Conservation (phyloP, 148 eudicot species). For the Tetragonia tetragonoides region DNA sequence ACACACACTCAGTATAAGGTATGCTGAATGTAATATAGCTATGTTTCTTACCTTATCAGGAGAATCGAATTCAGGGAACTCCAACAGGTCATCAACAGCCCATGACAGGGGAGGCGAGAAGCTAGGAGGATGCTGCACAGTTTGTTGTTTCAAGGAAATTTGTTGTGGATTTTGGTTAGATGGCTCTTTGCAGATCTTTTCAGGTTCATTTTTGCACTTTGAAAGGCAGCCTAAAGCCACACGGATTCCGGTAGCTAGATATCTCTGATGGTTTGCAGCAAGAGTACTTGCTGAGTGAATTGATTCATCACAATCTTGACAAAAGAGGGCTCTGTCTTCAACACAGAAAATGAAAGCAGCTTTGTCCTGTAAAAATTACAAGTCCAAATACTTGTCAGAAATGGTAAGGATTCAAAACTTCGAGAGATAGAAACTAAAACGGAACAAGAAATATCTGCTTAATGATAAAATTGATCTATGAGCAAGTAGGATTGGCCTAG, state of each 20-base stretch:
- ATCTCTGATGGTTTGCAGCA: slow-evolving; percentile 85
- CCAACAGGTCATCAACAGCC: slow-evolving; percentile 85
- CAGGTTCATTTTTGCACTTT: slow-evolving; percentile 42
- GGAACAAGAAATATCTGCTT: not conserved
- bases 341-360: slow-evolving; percentile 97
- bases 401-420: not conserved
- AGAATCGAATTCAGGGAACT: slow-evolving; percentile 62
- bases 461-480: not conserved
- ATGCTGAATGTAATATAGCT: not conserved
- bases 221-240: slow-evolving; percentile 55
- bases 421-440: not conserved
- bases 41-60: slow-evolving; percentile 57
- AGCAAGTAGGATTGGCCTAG: too few relatives aligned
- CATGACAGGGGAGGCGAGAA: slow-evolving; percentile 56
- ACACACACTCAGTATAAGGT: not conserved
- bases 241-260: slow-evolving; percentile 81
- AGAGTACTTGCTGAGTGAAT: slow-evolving; percentile 67
- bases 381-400: not conserved
- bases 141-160: slow-evolving; percentile 30
- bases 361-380: slow-evolving; percentile 52
- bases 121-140: slow-evolving; percentile 38
- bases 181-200: slow-evolving; percentile 50
- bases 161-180: slow-evolving; percentile 47
- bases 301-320: slow-evolving; percentile 85
- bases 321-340: slow-evolving; percentile 92